phyloP scores from a whole-genome alignment of 768 basidiomycete genomes.

The Ramaria sp. region DNA sequence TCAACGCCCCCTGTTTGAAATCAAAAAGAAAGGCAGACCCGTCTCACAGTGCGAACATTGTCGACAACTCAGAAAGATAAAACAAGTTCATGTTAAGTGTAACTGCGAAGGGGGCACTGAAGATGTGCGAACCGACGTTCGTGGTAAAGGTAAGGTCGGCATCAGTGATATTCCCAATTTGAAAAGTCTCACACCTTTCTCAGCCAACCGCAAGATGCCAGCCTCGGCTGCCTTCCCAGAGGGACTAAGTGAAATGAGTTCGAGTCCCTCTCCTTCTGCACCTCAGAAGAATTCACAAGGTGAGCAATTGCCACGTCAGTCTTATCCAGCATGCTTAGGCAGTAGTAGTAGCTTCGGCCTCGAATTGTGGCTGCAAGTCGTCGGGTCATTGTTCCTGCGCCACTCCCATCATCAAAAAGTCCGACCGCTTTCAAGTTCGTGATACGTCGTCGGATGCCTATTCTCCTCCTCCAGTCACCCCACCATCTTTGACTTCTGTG shows the following conservation, averaged over 20 bases:
- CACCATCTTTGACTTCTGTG: background rate
- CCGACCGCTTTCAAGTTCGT: background rate
- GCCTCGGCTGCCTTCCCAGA: background rate
- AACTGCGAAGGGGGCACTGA: slow-evolving; percentile 19
- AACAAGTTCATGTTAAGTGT: slow-evolving; percentile 31
- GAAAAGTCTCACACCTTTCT: slow-evolving; percentile 2
- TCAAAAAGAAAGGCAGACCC: slow-evolving; percentile 52
- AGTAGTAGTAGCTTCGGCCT: background rate
- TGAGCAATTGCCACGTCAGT: background rate
- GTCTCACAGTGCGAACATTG: slow-evolving; percentile 44
- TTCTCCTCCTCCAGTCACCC: background rate
- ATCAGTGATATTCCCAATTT: slow-evolving; percentile 10
- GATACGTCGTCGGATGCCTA: background rate
- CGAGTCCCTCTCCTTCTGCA: slow-evolving; percentile 19
- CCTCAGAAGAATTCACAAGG: background rate
- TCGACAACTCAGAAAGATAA: slow-evolving; percentile 29
- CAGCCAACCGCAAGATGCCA: slow-evolving; percentile 13
- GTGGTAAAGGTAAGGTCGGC: background rate
- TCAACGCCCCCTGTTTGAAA: slow-evolving; percentile 79
- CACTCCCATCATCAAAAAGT: background rate
- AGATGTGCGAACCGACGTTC: slow-evolving; percentile 9
- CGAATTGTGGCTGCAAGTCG: background rate
- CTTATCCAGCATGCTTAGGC: background rate
- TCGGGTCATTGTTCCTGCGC: background rate
- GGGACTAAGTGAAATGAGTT: slow-evolving; percentile 16